Evolutionary conservation across 2,329 filamentous ascomycete genomes (phyloP).

Genomic region (Aaosphaeria pasadenensis): DNA sequence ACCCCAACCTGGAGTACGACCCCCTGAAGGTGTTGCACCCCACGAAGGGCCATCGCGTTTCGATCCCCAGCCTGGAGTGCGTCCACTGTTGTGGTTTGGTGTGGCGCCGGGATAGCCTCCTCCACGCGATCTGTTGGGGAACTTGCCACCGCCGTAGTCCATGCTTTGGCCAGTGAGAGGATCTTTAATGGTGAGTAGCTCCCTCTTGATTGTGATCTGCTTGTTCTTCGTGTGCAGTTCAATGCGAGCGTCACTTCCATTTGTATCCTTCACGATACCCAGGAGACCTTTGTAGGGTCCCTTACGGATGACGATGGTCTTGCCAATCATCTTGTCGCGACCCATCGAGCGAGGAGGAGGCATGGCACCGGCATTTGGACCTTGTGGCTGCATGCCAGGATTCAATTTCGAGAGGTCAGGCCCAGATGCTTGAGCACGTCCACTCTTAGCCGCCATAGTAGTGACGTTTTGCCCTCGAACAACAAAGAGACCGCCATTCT

Average conservation of each 20-base stretch:
- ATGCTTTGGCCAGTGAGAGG: slow-evolving; percentile 73
- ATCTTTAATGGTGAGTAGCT: slow-evolving; percentile 81
- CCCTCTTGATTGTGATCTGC: slow-evolving; percentile 79
- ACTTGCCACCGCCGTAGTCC: slow-evolving; percentile 54
- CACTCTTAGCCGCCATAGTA: slow-evolving; percentile 92
- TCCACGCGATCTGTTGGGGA: slow-evolving; percentile 38
- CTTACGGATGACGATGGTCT: slow-evolving; percentile 84
- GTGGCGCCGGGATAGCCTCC: slow-evolving; percentile 32
- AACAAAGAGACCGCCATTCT: slow-evolving; percentile 89
- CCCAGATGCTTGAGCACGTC: slow-evolving; percentile 66
- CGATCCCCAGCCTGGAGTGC: slow-evolving; percentile 33
- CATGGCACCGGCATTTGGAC: slow-evolving; percentile 45
- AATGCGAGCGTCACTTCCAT: slow-evolving; percentile 79
- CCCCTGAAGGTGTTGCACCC: slow-evolving; percentile 43
- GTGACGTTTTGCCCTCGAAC: slow-evolving; percentile 80
- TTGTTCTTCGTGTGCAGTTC: slow-evolving; percentile 95
- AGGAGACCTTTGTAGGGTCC: slow-evolving; percentile 90
- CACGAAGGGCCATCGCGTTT: slow-evolving; percentile 51
- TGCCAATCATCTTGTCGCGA: slow-evolving; percentile 80
- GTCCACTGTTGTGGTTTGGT: slow-evolving; percentile 37
- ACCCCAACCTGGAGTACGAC: slow-evolving; percentile 49
- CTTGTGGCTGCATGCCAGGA: slow-evolving; percentile 66
- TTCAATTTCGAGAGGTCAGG: slow-evolving; percentile 91
- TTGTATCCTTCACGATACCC: slow-evolving; percentile 94
- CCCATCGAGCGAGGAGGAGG: slow-evolving; percentile 71